Conservation (phyloP, 192 early-diverging fungal genomes). For the Endogone sp. region DNA sequence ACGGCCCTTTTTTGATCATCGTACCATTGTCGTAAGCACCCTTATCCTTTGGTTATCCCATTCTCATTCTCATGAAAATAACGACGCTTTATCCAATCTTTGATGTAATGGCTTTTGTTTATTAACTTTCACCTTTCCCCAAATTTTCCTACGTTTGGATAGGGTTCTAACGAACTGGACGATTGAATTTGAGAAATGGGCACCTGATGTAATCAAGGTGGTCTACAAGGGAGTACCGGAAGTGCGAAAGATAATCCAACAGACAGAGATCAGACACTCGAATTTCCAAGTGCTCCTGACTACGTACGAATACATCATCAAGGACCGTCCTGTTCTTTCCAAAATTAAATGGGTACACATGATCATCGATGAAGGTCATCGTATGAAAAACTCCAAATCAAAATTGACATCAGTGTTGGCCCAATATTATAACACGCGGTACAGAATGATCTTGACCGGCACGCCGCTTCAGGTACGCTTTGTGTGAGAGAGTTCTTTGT, state of each 20-base stretch:
- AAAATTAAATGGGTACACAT: slow-evolving; percentile 97
- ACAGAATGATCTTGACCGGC: slow-evolving; percentile 94
- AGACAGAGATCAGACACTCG: slow-evolving; percentile 61
- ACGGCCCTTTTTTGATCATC: slow-evolving; percentile 94
- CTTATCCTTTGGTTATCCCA: not conserved
- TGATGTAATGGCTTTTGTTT: not conserved
- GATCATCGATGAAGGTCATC: slow-evolving; percentile 99
- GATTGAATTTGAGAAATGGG: slow-evolving; percentile 97
- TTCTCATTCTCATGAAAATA: not conserved
- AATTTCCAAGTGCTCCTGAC: slow-evolving; percentile 96
- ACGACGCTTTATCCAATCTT: not conserved
- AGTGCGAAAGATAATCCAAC: slow-evolving; percentile 66
- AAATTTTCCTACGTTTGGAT: not conserved
- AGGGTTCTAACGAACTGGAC: slow-evolving; percentile 95
- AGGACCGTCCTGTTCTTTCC: slow-evolving; percentile 79
- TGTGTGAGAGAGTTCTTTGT: no score
- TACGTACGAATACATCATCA: slow-evolving; percentile 97
- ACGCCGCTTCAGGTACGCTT: slow-evolving; percentile 85
- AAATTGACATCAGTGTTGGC: slow-evolving; percentile 83
- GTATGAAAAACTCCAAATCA: slow-evolving; percentile 94
- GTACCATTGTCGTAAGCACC: slow-evolving; percentile 81
- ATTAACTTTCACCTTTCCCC: not conserved
- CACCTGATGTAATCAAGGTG: slow-evolving; percentile 81
- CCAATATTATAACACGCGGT: slow-evolving; percentile 85
- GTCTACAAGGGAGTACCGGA: slow-evolving; percentile 90